phyloP scores from a whole-genome alignment of 2,329 filamentous ascomycete species.

The Purpureocillium lavendulum region DNA sequence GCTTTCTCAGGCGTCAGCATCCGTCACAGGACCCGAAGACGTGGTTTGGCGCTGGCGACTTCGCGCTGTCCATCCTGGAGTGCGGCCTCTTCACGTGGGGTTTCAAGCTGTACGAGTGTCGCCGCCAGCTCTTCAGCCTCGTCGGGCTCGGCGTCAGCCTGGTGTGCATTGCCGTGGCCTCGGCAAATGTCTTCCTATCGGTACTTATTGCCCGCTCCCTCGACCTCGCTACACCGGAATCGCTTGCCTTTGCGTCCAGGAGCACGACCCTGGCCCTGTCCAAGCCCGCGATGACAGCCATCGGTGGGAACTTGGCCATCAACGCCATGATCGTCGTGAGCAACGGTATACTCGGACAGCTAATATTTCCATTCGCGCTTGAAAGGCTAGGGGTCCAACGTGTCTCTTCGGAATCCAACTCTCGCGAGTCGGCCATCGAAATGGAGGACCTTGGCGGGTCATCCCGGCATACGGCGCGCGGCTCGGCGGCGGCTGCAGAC shows the following conservation, averaged over 20 bases:
- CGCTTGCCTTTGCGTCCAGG: slow-evolving; percentile 39
- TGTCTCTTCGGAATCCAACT: not conserved
- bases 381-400: slow-evolving; percentile 15
- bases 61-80: slow-evolving; percentile 39
- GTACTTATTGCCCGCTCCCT: slow-evolving; percentile 26
- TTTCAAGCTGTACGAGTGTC: slow-evolving; percentile 44
- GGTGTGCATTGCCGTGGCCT: slow-evolving; percentile 27
- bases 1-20: not conserved
- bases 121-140: slow-evolving; percentile 33
- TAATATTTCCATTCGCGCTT: slow-evolving; percentile 28
- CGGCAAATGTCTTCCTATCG: slow-evolving; percentile 32
- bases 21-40: slow-evolving; percentile 9
- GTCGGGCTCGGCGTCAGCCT: slow-evolving; percentile 30
- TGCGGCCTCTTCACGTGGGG: slow-evolving; percentile 44
- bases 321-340: slow-evolving; percentile 44
- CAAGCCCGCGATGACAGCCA: slow-evolving; percentile 34
- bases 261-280: slow-evolving; percentile 42
- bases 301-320: slow-evolving; percentile 35
- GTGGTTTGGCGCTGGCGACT: slow-evolving; percentile 39
- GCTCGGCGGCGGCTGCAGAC: not conserved
- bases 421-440: slow-evolving; percentile 1
- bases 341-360: slow-evolving; percentile 38
- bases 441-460: not conserved
- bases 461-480: not conserved
- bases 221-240: slow-evolving; percentile 23